Conservation (phyloP, 805 yeast genomes). For the Pachysolen tannophilus region DNA sequence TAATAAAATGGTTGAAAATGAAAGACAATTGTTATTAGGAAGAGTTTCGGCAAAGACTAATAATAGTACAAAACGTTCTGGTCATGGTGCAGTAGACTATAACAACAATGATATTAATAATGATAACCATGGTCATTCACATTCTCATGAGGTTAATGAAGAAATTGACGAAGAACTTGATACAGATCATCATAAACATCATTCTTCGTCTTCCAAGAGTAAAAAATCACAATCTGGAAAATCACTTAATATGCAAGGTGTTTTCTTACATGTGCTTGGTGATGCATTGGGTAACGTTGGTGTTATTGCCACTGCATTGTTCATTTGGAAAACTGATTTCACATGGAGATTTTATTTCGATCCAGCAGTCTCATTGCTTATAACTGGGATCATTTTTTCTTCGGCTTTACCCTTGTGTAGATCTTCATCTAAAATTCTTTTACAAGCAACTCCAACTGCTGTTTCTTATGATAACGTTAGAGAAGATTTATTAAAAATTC, state of each 20-base stretch:
- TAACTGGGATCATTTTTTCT: conserved; percentile 82
- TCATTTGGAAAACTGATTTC: conserved; percentile 90
- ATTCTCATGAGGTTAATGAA: conserved; percentile 11
- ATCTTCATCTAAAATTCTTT: conserved; percentile 75
- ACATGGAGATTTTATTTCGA: conserved; percentile 84
- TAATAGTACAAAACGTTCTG: too few relatives aligned
- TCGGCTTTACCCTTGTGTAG: conserved; percentile 87
- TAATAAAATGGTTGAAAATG: conserved; percentile 7
- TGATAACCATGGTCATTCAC: conserved; percentile 13
- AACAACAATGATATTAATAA: too few relatives aligned
- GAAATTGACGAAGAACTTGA: conserved; percentile 9
- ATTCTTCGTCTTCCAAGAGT: background rate
- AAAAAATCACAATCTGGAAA: conserved; percentile 25
- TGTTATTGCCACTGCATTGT: conserved; percentile 80
- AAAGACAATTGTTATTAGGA: conserved; percentile 6
- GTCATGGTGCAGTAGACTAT: too few relatives aligned
- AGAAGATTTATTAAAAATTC: conserved; percentile 55
- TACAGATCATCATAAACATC: background rate
- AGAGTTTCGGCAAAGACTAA: too few relatives aligned
- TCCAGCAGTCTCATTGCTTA: conserved; percentile 77
- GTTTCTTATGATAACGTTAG: conserved; percentile 71
- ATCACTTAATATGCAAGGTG: conserved; percentile 97
- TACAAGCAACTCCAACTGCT: conserved; percentile 89
- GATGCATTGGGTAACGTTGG: conserved; percentile 96
- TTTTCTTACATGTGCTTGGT: conserved; percentile 88